Conservation (phyloP, 1,284 basidiomycete species). For the Ganoderma meredithae region DNA sequence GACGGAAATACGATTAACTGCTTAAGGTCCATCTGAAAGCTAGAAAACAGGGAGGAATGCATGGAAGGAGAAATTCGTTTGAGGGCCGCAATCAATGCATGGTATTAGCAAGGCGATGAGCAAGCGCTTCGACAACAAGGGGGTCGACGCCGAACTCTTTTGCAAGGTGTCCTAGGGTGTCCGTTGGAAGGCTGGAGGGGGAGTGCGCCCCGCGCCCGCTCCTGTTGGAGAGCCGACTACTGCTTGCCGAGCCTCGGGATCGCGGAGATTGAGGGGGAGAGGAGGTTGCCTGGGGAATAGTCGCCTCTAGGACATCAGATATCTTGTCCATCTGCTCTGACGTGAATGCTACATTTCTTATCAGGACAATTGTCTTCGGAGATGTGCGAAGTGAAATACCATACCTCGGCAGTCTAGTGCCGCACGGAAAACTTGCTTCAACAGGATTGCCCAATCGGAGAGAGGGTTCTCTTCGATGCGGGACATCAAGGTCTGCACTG, state of each 20-base stretch:
- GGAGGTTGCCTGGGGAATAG: slow-evolving; percentile 40
- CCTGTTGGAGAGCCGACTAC: slow-evolving; percentile 29
- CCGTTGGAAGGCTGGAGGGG: slow-evolving; percentile 20
- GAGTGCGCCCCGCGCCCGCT: slow-evolving; percentile 21
- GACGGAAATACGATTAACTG: slow-evolving; percentile 18
- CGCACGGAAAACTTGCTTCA: slow-evolving; percentile 59
- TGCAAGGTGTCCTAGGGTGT: slow-evolving; percentile 59
- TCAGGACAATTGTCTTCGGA: neutral
- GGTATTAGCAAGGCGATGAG: slow-evolving; percentile 57
- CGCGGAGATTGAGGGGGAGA: slow-evolving; percentile 34
- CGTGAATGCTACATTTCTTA: slow-evolving; percentile 55
- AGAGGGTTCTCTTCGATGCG: slow-evolving; percentile 47
- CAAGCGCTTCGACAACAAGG: slow-evolving; percentile 71
- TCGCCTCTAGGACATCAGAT: slow-evolving; percentile 44
- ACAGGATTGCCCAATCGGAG: slow-evolving; percentile 46
- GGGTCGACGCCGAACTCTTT: slow-evolving; percentile 77
- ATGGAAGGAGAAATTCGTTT: slow-evolving; percentile 13
- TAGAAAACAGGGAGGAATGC: slow-evolving; percentile 21
- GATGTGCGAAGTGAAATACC: slow-evolving; percentile 11
- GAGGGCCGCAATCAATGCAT: slow-evolving; percentile 35
- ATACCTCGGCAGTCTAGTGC: slow-evolving; percentile 65
- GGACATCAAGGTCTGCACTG: slow-evolving; percentile 43
- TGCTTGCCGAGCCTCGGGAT: slow-evolving; percentile 26
- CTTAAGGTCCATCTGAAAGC: slow-evolving; percentile 22
- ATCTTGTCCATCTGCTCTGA: slow-evolving; percentile 59